These are phyloP conservation scores for Neoboletus subvelutipes DNA, from an alignment of 768 basidiomycete genomes.

Conservation along the genomic window DNA sequence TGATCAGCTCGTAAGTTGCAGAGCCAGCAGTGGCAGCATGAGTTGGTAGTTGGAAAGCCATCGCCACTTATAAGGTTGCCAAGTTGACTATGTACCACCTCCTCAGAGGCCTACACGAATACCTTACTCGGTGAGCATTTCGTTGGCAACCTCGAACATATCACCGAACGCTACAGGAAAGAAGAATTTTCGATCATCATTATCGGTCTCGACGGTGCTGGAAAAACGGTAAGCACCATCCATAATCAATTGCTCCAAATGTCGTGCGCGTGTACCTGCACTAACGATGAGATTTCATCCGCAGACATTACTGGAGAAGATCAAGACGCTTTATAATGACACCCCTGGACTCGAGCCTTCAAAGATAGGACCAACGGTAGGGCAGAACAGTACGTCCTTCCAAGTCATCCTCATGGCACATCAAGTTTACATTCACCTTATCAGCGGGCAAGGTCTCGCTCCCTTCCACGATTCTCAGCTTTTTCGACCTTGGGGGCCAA, in stretches of 20 bases:
- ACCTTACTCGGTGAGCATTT: constrained; percentile 68
- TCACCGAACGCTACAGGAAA: constrained; percentile 48
- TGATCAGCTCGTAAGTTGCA: neutral
- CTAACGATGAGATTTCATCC: neutral
- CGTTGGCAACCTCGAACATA: neutral
- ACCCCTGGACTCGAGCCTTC: constrained; percentile 85
- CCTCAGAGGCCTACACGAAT: constrained; percentile 86
- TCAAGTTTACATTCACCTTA: neutral
- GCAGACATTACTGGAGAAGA: constrained; percentile 86
- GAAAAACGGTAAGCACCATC: constrained; percentile 67
- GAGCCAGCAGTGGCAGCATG: neutral
- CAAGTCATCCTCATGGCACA: neutral
- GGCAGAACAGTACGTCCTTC: constrained; percentile 85
- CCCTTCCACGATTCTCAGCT: constrained; percentile 91
- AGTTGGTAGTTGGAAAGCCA: neutral
- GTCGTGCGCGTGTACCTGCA: no score
- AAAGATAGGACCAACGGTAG: constrained; percentile 95
- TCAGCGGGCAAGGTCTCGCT: constrained; percentile 90
- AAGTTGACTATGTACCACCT: constrained; percentile 78
- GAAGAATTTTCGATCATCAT: constrained; percentile 95
- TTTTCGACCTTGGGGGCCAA: constrained; percentile 97
- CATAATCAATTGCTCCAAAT: no score
- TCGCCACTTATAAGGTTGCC: neutral
- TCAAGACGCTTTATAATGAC: constrained; percentile 89
- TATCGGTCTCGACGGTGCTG: constrained; percentile 89